These are phyloP conservation scores for Fragaria ananassa DNA, from an alignment of 306 rosid genomes.

Conservation along the genomic window DNA sequence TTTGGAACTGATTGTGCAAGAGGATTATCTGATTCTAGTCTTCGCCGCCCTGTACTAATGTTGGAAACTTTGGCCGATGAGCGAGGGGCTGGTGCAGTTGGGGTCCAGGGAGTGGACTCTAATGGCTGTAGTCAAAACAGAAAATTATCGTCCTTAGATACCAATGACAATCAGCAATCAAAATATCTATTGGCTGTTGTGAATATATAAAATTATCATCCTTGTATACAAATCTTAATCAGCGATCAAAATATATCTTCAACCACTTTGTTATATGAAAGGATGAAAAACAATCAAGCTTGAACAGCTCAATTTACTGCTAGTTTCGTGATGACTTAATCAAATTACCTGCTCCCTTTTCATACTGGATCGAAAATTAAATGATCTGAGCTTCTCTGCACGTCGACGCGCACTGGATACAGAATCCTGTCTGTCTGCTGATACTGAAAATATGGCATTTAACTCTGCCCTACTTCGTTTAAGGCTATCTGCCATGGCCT, in stretches of 20 bases:
- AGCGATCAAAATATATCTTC: constrained; percentile 18
- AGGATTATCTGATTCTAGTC: constrained; percentile 59
- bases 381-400: constrained; percentile 72
- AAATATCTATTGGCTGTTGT: constrained; percentile 58
- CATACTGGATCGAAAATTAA: constrained; percentile 48
- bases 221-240: constrained; percentile 23
- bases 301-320: constrained; percentile 19
- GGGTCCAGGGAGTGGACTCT: constrained; percentile 63
- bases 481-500: constrained; percentile 90
- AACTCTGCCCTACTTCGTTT: constrained; percentile 80
- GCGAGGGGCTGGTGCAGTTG: constrained; percentile 48
- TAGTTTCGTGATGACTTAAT: constrained; percentile 24
- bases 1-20: constrained; percentile 91
- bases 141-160: constrained; percentile 22
- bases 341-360: constrained; percentile 73
- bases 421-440: constrained; percentile 50
- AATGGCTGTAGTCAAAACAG: constrained; percentile 56
- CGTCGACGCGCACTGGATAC: constrained; percentile 47
- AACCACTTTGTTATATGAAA: constrained; percentile 5
- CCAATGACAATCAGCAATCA: constrained; percentile 21
- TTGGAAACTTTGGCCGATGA: constrained; percentile 47
- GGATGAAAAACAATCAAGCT: constrained; percentile 16
- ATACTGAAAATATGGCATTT: constrained; percentile 74
- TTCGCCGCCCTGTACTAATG: constrained; percentile 63
- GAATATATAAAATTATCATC: constrained; percentile 21